phyloP scores from a whole-genome alignment of 108 stramenopile genomes.

The Thalassiosira profunda region DNA sequence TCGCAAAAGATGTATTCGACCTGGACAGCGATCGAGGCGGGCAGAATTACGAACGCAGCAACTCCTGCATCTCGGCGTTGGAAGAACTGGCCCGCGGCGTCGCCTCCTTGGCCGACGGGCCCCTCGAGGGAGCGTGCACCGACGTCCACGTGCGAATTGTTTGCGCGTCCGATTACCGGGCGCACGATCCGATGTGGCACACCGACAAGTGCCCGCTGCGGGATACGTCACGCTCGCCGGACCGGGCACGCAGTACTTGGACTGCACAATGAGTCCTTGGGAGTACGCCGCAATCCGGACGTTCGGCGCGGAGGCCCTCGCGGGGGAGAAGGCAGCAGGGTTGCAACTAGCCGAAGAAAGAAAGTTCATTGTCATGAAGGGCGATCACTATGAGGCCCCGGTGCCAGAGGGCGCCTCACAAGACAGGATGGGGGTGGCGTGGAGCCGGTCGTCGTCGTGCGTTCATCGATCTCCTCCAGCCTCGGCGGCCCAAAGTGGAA shows the following conservation, averaged over 20 bases:
- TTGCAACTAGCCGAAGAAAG: constrained; percentile 46
- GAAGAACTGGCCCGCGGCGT: constrained; percentile 44
- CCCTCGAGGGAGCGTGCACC: constrained; percentile 9
- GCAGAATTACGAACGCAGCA: not conserved
- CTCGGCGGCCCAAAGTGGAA: not conserved
- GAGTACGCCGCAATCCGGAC: constrained; percentile 57
- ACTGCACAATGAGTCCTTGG: constrained; percentile 43
- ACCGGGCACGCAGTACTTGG: constrained; percentile 65
- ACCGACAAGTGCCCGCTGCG: constrained; percentile 69
- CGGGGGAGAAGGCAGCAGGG: not conserved
- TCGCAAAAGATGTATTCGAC: constrained; percentile 1
- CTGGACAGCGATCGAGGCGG: too few relatives aligned
- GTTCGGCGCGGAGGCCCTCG: constrained; percentile 27
- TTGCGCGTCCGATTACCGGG: constrained; percentile 57
- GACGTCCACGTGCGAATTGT: constrained; percentile 59
- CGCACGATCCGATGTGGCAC: constrained; percentile 63
- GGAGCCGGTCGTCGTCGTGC: constrained; percentile 58
- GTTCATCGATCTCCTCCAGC: constrained; percentile 69
- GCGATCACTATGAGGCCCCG: constrained; percentile 56
- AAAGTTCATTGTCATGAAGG: constrained; percentile 78
- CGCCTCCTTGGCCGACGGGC: constrained; percentile 44
- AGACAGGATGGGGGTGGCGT: too few relatives aligned
- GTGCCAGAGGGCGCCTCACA: constrained; percentile 10
- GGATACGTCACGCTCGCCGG: constrained; percentile 63
- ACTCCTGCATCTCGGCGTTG: constrained; percentile 40